A percentile compares a stretch with the other conserved stretches of the same genome.
Conservation (phyloP, 73 alveolate genomes). For the Paramecium biaurelia region DNA sequence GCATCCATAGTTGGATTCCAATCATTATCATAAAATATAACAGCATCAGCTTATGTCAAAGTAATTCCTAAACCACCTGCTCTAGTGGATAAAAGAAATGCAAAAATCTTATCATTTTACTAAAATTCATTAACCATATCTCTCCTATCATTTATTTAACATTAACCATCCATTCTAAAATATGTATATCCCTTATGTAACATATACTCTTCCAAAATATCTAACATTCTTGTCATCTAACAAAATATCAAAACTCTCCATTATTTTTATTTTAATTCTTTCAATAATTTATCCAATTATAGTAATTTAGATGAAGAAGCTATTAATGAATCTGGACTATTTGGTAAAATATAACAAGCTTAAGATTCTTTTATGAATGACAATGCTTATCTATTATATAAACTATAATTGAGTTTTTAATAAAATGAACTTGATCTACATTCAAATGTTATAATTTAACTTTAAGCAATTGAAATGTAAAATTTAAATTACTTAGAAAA, state of each 20-base stretch:
- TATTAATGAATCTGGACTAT: neutral
- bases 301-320: conserved; percentile 43
- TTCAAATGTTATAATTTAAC: neutral
- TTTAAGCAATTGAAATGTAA: neutral
- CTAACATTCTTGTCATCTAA: conserved; percentile 98
- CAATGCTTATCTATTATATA: neutral
- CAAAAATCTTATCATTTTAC: conserved; percentile 87
- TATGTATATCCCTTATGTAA: conserved; percentile 86
- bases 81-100: conserved; percentile 94
- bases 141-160: conserved; percentile 92
- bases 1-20: conserved; percentile 99
- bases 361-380: neutral
- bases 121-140: conserved; percentile 97
- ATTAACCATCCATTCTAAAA: conserved; percentile 98
- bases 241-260: conserved; percentile 95
- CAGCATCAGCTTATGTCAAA: conserved; percentile 98
- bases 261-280: conserved; percentile 79
- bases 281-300: conserved; percentile 81
- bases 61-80: conserved; percentile 99
- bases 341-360: conserved; percentile 31
- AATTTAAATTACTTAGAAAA: neutral
- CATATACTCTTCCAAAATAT: conserved; percentile 95
- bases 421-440: conserved; percentile 19
- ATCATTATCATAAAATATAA: conserved; percentile 97
- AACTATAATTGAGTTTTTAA: neutral